phyloP scores from a whole-genome alignment of 495 filamentous ascomycete genomes.

The Neurospora sublineolata region DNA sequence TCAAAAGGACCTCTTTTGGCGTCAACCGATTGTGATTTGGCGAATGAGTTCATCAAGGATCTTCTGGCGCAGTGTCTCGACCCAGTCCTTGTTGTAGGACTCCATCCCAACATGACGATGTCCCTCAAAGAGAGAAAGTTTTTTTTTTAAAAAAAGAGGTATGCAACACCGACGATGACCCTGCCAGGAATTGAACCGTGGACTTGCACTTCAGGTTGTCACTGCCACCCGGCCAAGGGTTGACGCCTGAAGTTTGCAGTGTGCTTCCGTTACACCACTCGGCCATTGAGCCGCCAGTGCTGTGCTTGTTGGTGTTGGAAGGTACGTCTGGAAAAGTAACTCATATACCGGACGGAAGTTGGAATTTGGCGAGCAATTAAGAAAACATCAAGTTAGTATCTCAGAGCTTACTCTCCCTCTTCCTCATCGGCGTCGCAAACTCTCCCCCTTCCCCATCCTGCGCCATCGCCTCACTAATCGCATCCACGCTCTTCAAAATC shows the following conservation, averaged over 20 bases:
- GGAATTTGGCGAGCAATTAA: no score
- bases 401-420: not conserved
- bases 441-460: constrained; percentile 30
- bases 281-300: not conserved
- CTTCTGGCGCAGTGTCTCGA: not conserved
- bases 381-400: constrained; percentile 4
- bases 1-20: not conserved
- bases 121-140: no score
- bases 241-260: not conserved
- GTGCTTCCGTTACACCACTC: not conserved
- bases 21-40: not conserved
- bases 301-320: not conserved
- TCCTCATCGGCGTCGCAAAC: constrained; percentile 43
- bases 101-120: not conserved
- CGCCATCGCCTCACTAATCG: constrained; percentile 53
- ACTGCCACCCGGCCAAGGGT: no score
- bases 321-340: not conserved
- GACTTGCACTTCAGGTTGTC: not conserved
- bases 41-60: not conserved
- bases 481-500: constrained; percentile 59
- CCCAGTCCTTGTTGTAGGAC: not conserved
- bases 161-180: not conserved
- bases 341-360: not conserved
- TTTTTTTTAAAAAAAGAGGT: no score
- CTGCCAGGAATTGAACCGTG: not conserved